A percentile compares a stretch with the other conserved stretches of the same genome.
Conservation (phyloP, 2,329 filamentous ascomycete species). For the Phyllosticta citriasiana region DNA sequence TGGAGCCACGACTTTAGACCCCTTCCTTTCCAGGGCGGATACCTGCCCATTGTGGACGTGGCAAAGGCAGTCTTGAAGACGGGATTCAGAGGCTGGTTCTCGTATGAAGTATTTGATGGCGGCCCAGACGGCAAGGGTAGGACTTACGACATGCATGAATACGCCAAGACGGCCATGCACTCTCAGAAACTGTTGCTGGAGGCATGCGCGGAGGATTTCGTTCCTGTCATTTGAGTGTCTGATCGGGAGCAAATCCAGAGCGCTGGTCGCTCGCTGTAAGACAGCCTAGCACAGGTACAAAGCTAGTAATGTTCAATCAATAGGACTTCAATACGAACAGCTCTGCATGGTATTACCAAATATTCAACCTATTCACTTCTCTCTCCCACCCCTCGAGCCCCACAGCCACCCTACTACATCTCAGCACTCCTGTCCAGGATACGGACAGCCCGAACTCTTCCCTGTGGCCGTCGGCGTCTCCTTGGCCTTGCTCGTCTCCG, state of each 20-base stretch:
- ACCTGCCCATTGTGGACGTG: slow-evolving; percentile 58
- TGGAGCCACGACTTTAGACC: slow-evolving; percentile 67
- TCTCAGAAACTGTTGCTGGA: slow-evolving; percentile 33
- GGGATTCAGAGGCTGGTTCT: slow-evolving; percentile 57
- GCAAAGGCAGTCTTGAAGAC: slow-evolving; percentile 56
- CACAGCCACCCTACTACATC: background rate
- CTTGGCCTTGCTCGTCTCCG: background rate
- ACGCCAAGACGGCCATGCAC: slow-evolving; percentile 43
- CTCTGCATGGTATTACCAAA: background rate
- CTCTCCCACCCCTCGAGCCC: background rate
- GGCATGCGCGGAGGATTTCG: slow-evolving; percentile 10
- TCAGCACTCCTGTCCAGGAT: background rate
- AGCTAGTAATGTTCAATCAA: background rate
- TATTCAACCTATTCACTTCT: background rate
- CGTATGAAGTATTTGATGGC: slow-evolving; percentile 60
- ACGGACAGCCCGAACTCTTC: background rate
- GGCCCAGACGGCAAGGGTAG: slow-evolving; percentile 45
- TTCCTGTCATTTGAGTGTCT: background rate
- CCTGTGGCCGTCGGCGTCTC: background rate
- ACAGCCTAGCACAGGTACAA: background rate
- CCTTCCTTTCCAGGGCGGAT: slow-evolving; percentile 59
- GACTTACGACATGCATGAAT: slow-evolving; percentile 40
- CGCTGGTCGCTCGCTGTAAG: background rate
- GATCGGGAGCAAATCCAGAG: background rate
- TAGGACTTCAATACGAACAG: background rate